Evolutionary conservation across 176 grass and related monocot genomes (phyloP).

Genomic region (Puya raimondii): DNA sequence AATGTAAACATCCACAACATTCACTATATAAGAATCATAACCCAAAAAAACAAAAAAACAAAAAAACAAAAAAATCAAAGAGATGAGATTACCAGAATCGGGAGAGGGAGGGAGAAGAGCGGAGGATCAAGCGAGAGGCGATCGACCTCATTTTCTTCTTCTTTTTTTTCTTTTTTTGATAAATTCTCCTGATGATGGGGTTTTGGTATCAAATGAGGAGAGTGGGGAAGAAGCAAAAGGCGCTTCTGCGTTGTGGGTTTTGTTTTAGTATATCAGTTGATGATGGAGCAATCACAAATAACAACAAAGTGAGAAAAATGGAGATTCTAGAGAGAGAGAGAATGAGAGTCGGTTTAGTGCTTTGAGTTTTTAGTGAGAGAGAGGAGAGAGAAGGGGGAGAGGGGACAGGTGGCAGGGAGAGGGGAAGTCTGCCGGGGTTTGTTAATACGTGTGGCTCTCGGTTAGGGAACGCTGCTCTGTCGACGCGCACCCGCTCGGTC

Average conservation of each 20-base stretch:
- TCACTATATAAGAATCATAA: not conserved
- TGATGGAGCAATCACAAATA: too few relatives aligned
- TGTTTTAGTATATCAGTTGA: too few relatives aligned
- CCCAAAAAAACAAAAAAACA: not conserved
- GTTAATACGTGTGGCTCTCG: not conserved
- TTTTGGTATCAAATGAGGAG: conserved; percentile 5
- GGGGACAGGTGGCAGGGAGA: not conserved
- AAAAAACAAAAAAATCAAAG: not conserved
- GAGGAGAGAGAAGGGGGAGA: not conserved
- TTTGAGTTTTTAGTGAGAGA: too few relatives aligned
- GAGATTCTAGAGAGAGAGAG: conserved; percentile 5
- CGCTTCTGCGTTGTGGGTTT: too few relatives aligned
- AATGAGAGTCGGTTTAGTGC: too few relatives aligned
- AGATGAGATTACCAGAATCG: conserved; percentile 26
- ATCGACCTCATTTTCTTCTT: conserved; percentile 37
- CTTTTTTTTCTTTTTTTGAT: not conserved
- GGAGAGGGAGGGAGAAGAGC: conserved; percentile 22
- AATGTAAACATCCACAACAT: not conserved
- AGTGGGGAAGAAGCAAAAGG: not conserved
- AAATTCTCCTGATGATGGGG: too few relatives aligned
- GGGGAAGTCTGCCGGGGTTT: not conserved
- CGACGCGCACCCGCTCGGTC: too few relatives aligned
- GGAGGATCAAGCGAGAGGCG: conserved; percentile 42
- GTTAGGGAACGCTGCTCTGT: not conserved
- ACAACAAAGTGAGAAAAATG: too few relatives aligned